phyloP scores from a whole-genome alignment of 106 monocot species.

The Vanilla planifolia region DNA sequence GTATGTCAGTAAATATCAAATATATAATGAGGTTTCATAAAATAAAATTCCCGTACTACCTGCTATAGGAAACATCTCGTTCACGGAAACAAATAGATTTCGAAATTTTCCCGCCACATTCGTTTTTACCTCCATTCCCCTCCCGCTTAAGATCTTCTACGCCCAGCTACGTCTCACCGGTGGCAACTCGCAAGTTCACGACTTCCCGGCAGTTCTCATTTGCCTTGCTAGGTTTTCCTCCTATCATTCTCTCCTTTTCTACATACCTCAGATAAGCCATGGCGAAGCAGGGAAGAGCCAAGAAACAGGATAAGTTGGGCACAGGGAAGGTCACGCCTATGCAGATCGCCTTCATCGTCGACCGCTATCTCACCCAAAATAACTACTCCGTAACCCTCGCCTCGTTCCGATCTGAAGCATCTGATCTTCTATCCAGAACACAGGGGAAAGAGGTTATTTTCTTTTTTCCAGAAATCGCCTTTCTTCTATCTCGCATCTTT shows the following conservation, averaged over 20 bases:
- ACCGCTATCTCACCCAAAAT: conserved; percentile 77
- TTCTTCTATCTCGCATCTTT: background rate
- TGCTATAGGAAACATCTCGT: too few species aligned
- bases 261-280: background rate
- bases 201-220: too few species aligned
- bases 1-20: too few species aligned
- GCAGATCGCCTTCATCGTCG: conserved; percentile 86
- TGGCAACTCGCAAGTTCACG: too few species aligned
- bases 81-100: too few species aligned
- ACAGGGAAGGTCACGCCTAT: conserved; percentile 80
- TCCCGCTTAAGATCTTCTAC: too few species aligned
- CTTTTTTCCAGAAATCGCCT: background rate
- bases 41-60: too few species aligned
- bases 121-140: too few species aligned
- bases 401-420: conserved; percentile 68
- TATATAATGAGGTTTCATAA: too few species aligned
- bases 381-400: conserved; percentile 45
- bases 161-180: too few species aligned
- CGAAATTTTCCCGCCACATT: too few species aligned
- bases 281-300: conserved; percentile 13
- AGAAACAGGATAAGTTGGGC: conserved; percentile 15
- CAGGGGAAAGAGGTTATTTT: conserved; percentile 34
- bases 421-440: conserved; percentile 53
- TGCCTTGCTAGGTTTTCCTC: too few species aligned
- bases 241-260: background rate